Evolutionary conservation across 352 stramenopile genomes (phyloP).

Genomic region (Phytophthora capsici): DNA sequence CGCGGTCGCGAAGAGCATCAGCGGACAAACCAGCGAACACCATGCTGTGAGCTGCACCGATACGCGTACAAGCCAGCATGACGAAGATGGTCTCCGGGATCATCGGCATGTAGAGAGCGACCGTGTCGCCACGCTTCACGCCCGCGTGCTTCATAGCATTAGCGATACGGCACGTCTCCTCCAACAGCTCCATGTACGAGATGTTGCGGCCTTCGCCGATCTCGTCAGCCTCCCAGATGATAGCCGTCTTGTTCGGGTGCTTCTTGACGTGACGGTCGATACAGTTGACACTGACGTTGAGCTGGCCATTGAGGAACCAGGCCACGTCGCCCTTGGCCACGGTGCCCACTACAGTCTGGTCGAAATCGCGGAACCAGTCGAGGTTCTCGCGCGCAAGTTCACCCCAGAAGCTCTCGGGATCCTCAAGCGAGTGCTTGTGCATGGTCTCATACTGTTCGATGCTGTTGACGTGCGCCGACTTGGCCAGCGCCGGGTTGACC

Average conservation of each 20-base stretch:
- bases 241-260: constrained; percentile 88
- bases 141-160: constrained; percentile 94
- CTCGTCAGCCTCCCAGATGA: constrained; percentile 98
- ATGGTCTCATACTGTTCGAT: constrained; percentile 78
- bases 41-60: constrained; percentile 96
- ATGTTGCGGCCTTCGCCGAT: constrained; percentile 79
- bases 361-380: constrained; percentile 95
- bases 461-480: constrained; percentile 68
- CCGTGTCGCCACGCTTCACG: constrained; percentile 92
- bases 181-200: constrained; percentile 47
- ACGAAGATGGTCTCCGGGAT: constrained; percentile 96
- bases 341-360: constrained; percentile 80
- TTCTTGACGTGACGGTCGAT: constrained; percentile 93
- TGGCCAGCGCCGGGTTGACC: constrained; percentile 44
- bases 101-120: constrained; percentile 99
- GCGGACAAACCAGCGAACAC: constrained; percentile 97
- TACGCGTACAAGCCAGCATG: constrained; percentile 97
- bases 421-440: constrained; percentile 86
- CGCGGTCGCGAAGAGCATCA: constrained; percentile 94
- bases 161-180: constrained; percentile 88
- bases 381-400: constrained; percentile 90
- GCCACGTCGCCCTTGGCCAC: constrained; percentile 92
- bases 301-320: constrained; percentile 94
- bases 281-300: constrained; percentile 95
- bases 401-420: constrained; percentile 93